These are phyloP conservation scores for Neofusicoccum laricinum DNA, from an alignment of 2,329 filamentous ascomycete species.

Conservation along the genomic window DNA sequence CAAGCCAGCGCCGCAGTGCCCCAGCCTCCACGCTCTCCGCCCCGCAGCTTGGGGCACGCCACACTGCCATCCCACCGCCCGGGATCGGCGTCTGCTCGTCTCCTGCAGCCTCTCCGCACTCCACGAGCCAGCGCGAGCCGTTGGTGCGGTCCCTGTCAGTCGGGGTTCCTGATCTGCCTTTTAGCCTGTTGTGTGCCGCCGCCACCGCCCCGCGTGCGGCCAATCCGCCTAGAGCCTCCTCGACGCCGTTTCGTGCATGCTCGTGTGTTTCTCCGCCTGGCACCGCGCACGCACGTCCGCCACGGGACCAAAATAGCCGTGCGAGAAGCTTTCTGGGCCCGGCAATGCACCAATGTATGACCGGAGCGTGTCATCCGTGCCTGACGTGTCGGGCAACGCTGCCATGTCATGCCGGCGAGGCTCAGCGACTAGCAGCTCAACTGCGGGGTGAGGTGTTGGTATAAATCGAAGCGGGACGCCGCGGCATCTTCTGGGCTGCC, in stretches of 20 bases:
- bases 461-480: conserved; percentile 1
- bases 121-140: neutral
- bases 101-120: neutral
- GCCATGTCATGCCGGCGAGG: neutral
- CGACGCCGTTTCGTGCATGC: neutral
- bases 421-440: neutral
- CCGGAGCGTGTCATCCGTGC: conserved; percentile 12
- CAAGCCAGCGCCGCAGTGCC: neutral
- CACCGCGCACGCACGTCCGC: neutral
- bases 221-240: conserved; percentile 4
- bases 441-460: neutral
- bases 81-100: neutral
- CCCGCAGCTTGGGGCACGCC: neutral
- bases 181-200: conserved; percentile 15
- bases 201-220: neutral
- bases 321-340: neutral
- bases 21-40: neutral
- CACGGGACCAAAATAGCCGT: neutral
- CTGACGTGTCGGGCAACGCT: conserved; percentile 1
- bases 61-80: neutral
- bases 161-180: conserved; percentile 7
- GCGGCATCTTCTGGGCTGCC: neutral
- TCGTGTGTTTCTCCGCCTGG: conserved; percentile 5
- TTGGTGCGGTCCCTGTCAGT: neutral
- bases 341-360: conserved; percentile 5